Evolutionary conservation across 176 grass and related monocot species (phyloP).

Genomic region (Phoenix dactylifera): DNA sequence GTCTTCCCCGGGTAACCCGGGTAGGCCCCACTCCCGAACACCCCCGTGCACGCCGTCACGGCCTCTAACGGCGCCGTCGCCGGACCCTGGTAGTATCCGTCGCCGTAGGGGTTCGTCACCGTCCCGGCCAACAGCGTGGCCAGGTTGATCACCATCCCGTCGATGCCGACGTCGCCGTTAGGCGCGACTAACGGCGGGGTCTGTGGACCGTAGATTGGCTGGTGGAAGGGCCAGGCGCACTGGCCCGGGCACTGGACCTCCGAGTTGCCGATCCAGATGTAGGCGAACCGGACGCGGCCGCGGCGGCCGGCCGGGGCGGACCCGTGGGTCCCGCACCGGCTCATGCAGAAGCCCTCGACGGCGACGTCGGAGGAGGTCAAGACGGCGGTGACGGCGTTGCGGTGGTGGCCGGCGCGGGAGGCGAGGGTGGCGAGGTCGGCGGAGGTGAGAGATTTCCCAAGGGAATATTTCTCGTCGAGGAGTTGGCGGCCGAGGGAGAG

Average conservation of each 20-base stretch:
- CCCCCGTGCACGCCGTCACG: slow-evolving; percentile 47
- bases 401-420: slow-evolving; percentile 43
- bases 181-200: slow-evolving; percentile 44
- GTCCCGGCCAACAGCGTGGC: slow-evolving; percentile 45
- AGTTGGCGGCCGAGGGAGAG: slow-evolving; percentile 51
- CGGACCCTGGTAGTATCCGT: slow-evolving; percentile 53
- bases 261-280: slow-evolving; percentile 54
- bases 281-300: slow-evolving; percentile 36
- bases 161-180: slow-evolving; percentile 60
- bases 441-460: slow-evolving; percentile 32
- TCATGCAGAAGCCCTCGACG: slow-evolving; percentile 66
- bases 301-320: slow-evolving; percentile 15
- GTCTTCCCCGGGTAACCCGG: slow-evolving; percentile 49
- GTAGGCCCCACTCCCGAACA: slow-evolving; percentile 52
- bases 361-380: slow-evolving; percentile 40
- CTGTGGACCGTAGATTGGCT: slow-evolving; percentile 47
- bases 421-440: slow-evolving; percentile 32
- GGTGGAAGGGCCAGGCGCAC: slow-evolving; percentile 72
- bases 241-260: slow-evolving; percentile 49
- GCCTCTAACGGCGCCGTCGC: slow-evolving; percentile 59
- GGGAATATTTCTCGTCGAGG: slow-evolving; percentile 30
- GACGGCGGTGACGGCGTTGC: slow-evolving; percentile 34
- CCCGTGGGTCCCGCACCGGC: slow-evolving; percentile 60
- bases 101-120: slow-evolving; percentile 57
- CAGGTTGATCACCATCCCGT: slow-evolving; percentile 60